These are phyloP conservation scores for Zangia roseola DNA, from an alignment of 768 basidiomycete genomes.

Conservation along the genomic window DNA sequence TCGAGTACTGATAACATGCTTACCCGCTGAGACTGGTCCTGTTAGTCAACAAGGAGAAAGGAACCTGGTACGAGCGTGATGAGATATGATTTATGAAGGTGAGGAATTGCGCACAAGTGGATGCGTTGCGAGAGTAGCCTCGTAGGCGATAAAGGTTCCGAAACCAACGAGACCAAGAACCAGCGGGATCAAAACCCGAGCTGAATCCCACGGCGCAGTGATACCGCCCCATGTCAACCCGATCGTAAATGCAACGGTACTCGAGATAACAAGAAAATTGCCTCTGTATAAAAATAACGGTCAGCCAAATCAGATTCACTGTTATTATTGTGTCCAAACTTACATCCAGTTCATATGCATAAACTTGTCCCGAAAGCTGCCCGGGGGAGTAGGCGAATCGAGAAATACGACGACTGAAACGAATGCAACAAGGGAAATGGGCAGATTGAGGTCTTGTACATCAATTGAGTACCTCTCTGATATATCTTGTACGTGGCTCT, in stretches of 20 bases:
- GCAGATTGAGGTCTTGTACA: slow-evolving; percentile 45
- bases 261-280: slow-evolving; percentile 32
- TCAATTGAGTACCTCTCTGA: too few species aligned
- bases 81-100: too few species aligned
- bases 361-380: slow-evolving; percentile 32
- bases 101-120: slow-evolving; percentile 41
- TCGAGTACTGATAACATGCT: background rate
- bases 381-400: slow-evolving; percentile 34
- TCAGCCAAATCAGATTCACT: background rate
- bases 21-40: slow-evolving; percentile 30
- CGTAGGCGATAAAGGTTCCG: slow-evolving; percentile 37
- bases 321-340: slow-evolving; percentile 1
- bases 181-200: slow-evolving; percentile 41
- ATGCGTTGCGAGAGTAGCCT: slow-evolving; percentile 29
- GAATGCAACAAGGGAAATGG: slow-evolving; percentile 29
- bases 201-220: slow-evolving; percentile 40
- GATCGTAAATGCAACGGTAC: slow-evolving; percentile 28
- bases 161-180: slow-evolving; percentile 39
- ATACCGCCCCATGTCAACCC: slow-evolving; percentile 45
- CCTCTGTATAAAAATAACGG: slow-evolving; percentile 27
- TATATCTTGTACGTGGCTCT: too few species aligned
- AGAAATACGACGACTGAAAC: slow-evolving; percentile 27
- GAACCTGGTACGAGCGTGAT: slow-evolving; percentile 1
- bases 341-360: slow-evolving; percentile 40
- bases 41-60: slow-evolving; percentile 26